Evolutionary conservation across 2,329 filamentous ascomycete genomes (phyloP), one percentile per base, ranked within the genome.

Genomic region (Beauveria sp.): DNA sequence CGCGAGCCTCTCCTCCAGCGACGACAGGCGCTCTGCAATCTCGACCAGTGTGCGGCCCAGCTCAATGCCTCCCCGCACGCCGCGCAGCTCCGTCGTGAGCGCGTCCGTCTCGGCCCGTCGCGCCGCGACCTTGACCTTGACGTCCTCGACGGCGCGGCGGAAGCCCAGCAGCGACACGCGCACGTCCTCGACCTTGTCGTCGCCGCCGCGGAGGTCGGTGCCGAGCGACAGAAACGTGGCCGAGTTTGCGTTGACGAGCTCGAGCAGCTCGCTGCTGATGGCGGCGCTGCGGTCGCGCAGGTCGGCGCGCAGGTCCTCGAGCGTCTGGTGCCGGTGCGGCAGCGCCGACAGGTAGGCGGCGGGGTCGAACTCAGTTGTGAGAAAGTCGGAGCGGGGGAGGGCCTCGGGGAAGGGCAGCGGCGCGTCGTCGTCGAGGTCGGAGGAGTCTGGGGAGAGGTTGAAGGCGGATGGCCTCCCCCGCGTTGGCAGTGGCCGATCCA

Each of bases 241-340:
- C 72, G 99, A 98, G 74, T 99, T 96, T 57, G 88, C 84, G 71
- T 99, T 99, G 66, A 99, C 95, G 8, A 99, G 84, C 75, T 97
- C 93, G 20, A 99, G 81, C 3, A 99, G 81, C 76, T 99, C 95
- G 65, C 88, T 85, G 69, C 87, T 90, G 64, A 99, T 87, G 22
- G 88, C 82, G 67, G 90, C 85, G 67, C 87, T 90, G 58, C 96
- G 83, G 62, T 92, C 85, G 50, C 93, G 87, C 18, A 99, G 81
- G 70, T 99, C 96, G 5, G 87, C 78, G 42, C 93, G 90, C 38
- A 99, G 80, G 73, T 99, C 95, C 72, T 96, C 93, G 53, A 99
- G 89, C 0, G 93, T 97, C 74, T 99, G 95, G 73, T 99, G 95
- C 1, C 95, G 89, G 71, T 95, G 87, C 22, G 86, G 85, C 1